These are phyloP conservation scores for Zhuliangozyma blackwelliae DNA, from an alignment of 1,139 yeast genomes.

Conservation along the genomic window DNA sequence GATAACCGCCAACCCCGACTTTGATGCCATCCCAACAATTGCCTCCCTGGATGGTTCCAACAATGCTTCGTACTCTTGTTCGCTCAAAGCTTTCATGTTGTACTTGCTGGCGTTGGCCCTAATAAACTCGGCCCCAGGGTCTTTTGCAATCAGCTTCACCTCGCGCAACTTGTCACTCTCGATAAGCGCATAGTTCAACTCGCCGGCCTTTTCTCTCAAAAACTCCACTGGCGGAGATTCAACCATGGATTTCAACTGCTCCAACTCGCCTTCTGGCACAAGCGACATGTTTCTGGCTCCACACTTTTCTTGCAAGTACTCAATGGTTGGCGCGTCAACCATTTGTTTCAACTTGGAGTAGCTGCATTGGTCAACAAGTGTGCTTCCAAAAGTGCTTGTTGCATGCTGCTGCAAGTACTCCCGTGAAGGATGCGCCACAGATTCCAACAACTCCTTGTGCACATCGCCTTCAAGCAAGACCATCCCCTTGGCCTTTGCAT, in stretches of 20 bases:
- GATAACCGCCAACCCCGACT: conserved; percentile 13
- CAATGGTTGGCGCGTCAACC: conserved; percentile 16
- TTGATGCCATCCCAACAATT: conserved; percentile 12
- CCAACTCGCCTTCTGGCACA: conserved; percentile 2
- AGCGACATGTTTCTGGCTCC: conserved; percentile 5
- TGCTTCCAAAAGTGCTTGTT: conserved; percentile 6
- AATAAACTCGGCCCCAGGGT: conserved; percentile 24
- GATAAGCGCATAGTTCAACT: conserved; percentile 1
- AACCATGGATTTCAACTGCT: conserved; percentile 2
- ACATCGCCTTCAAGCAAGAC: conserved; percentile 14
- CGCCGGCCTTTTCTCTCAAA: conserved; percentile 13
- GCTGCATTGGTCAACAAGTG: conserved; percentile 16
- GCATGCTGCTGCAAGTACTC: conserved; percentile 16
- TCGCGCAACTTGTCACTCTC: background rate
- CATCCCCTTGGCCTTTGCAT: conserved; percentile 13
- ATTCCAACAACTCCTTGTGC: conserved; percentile 12
- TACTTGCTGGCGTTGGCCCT: conserved; percentile 11
- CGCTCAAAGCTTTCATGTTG: conserved; percentile 18
- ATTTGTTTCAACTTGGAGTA: conserved; percentile 11
- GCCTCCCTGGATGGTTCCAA: conserved; percentile 18
- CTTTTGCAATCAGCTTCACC: conserved; percentile 9
- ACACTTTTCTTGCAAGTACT: conserved; percentile 18
- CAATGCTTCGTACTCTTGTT: conserved; percentile 19
- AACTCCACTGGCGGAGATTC: conserved; percentile 19
- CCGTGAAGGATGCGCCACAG: conserved; percentile 17